phyloP scores from a whole-genome alignment of 2,329 filamentous ascomycete genomes.

The Teratosphaeria viscida region DNA sequence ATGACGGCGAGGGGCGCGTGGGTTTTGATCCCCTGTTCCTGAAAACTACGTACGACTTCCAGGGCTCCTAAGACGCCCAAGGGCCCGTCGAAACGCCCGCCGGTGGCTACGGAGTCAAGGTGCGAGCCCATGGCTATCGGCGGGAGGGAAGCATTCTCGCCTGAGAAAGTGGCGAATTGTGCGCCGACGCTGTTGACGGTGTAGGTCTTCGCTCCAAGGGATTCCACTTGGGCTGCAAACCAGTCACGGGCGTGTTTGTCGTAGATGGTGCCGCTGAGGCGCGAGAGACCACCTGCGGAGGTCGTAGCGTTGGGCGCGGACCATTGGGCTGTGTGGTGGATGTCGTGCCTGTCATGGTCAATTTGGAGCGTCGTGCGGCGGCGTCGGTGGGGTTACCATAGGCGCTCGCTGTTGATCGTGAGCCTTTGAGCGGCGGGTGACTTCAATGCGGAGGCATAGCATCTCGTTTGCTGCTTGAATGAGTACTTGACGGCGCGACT shows the following conservation, averaged over 20 bases:
- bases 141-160: conserved; percentile 9
- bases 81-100: conserved; percentile 19
- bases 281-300: conserved; percentile 4
- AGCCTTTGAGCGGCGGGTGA: neutral
- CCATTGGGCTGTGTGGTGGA: conserved; percentile 11
- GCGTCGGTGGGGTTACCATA: neutral
- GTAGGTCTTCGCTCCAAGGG: neutral
- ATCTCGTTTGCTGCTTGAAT: neutral
- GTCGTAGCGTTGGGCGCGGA: conserved; percentile 1
- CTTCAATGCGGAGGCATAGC: neutral
- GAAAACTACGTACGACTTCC: neutral
- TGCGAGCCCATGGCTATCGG: conserved; percentile 17
- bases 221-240: neutral
- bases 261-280: conserved; percentile 9
- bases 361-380: neutral
- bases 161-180: neutral
- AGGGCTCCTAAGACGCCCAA: neutral
- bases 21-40: neutral
- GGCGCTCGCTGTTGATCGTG: neutral
- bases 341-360: conserved; percentile 1
- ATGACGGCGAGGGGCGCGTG: neutral
- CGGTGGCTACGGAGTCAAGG: conserved; percentile 15
- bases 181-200: neutral
- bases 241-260: conserved; percentile 7
- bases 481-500: neutral